phyloP scores from a whole-genome alignment of 176 grass and related monocot genomes.

The Musa schizocarpa region DNA sequence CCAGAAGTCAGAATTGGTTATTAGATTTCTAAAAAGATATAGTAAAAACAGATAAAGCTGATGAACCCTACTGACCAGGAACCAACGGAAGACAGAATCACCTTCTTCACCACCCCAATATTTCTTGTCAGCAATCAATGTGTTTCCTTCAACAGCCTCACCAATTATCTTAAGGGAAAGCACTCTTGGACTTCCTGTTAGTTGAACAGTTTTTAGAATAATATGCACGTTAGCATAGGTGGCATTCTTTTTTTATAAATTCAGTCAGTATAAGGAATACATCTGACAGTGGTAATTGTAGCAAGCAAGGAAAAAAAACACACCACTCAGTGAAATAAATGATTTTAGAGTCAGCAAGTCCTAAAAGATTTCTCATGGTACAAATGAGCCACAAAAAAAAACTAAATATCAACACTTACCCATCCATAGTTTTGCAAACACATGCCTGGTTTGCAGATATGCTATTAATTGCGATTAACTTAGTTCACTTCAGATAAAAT shows the following conservation, averaged over 20 bases:
- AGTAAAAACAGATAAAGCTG: neutral
- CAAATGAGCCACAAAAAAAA: neutral
- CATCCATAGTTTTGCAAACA: neutral
- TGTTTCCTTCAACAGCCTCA: conserved; percentile 56
- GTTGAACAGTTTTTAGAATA: neutral
- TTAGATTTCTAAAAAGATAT: neutral
- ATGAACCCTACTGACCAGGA: conserved; percentile 51
- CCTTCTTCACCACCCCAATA: conserved; percentile 99
- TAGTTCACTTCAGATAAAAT: neutral
- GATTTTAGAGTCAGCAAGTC: too few relatives aligned
- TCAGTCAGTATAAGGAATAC: too few relatives aligned
- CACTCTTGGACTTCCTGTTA: conserved; percentile 55
- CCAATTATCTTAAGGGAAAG: conserved; percentile 71
- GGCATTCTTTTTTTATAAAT: too few relatives aligned
- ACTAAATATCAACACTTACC: neutral
- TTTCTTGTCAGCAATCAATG: conserved; percentile 54
- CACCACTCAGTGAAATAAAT: too few relatives aligned
- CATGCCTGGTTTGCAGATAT: neutral
- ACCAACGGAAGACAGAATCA: conserved; percentile 65
- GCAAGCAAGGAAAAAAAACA: too few relatives aligned
- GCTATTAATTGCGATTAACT: neutral
- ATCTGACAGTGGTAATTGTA: too few relatives aligned
- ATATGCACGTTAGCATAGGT: too few relatives aligned
- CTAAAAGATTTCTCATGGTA: neutral
- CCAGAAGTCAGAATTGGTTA: neutral